Percentiles rank a stretch among this genome's conserved stretches.
phyloP scores from a whole-genome alignment of 2,329 filamentous ascomycete genomes.

The Ceratocystis diversiconidia region DNA sequence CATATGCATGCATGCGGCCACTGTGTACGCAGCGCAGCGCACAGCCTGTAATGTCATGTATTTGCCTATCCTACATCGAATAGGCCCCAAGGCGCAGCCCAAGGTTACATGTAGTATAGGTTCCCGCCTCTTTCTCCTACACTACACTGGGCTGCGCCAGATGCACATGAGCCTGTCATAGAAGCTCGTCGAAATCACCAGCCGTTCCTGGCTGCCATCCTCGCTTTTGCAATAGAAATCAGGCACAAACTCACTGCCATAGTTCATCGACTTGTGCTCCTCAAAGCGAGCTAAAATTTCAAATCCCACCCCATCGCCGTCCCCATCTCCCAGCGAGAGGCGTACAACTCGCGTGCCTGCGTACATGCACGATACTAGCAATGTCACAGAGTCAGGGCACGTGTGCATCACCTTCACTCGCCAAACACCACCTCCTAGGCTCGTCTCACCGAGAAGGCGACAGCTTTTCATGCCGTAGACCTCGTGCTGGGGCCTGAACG shows the following conservation, averaged over 20 bases:
- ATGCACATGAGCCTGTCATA: slow-evolving; percentile 58
- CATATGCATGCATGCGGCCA: background rate
- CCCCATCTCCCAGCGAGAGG: slow-evolving; percentile 25
- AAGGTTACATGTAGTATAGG: background rate
- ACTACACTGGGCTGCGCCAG: slow-evolving; percentile 34
- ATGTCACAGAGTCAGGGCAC: slow-evolving; percentile 24
- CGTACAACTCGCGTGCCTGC: slow-evolving; percentile 59
- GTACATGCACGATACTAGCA: slow-evolving; percentile 92
- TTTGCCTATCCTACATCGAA: background rate
- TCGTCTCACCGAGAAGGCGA: slow-evolving; percentile 45
- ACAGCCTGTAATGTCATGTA: background rate
- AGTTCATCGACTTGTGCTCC: slow-evolving; percentile 90
- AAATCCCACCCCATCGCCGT: slow-evolving; percentile 41
- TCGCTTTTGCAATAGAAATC: slow-evolving; percentile 13
- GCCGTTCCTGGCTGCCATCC: slow-evolving; percentile 22
- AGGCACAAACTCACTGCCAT: slow-evolving; percentile 60
- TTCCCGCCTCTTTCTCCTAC: background rate
- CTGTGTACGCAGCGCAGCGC: background rate
- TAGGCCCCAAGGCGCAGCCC: no score
- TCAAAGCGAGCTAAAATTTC: slow-evolving; percentile 57
- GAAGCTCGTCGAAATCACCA: slow-evolving; percentile 56
- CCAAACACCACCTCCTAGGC: slow-evolving; percentile 78
- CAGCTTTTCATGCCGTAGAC: slow-evolving; percentile 31
- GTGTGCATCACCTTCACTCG: slow-evolving; percentile 50
- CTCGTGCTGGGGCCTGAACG: slow-evolving; percentile 30